Evolutionary conservation across 257 asterid genomes (phyloP), one percentile per base, ranked within the genome.

Genomic region (Marsdenia floribunda): DNA sequence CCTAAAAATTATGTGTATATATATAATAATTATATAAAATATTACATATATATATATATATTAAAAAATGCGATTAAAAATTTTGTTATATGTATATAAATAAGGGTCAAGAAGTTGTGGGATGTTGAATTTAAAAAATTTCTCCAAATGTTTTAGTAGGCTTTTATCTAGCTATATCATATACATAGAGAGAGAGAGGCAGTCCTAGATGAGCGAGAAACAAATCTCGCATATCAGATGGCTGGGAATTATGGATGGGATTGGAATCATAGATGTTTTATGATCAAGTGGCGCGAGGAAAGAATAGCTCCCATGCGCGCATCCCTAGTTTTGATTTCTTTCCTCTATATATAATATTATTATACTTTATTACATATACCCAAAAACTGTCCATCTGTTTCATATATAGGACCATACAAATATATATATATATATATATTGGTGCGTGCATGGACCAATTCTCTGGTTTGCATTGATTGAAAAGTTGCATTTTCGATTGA

Each of bases 371-470:
- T 42, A 42, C 9, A 42, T 42, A 4, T 42, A 42, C 46, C 0
- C 0, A 1, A 42, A 18, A 44, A 49, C 73, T 49, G 15, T 47
- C 72, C 69, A 49, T 64, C 76, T 71, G 68, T 57, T 37, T 53
- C 73, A 72, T 5, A 29, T 29, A 29, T 29, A 77, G 81, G 73
- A 72, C 81, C 81, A 77, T 77, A 3, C 26, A 40, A 26, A 40
- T 29, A 29, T 29, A 29, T 29, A 1, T 29, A 29, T 29, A 29
- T 29, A 29, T 29, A 0, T 29, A 1, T 29, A 29, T 29, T 29
- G 42, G 40, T 22, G 61, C 16, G 77, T 77, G 68, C 68, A 72
- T 77, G 77, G 81, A 77, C 81, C 81, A 77, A 71, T 18, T 72
- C 47, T 35, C 69, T 61, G 60, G 81, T 63, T 40, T 72, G 77